Base-by-base conservation (phyloP, 495 filamentous ascomycete species). In the Penicillium lividum region DNA sequence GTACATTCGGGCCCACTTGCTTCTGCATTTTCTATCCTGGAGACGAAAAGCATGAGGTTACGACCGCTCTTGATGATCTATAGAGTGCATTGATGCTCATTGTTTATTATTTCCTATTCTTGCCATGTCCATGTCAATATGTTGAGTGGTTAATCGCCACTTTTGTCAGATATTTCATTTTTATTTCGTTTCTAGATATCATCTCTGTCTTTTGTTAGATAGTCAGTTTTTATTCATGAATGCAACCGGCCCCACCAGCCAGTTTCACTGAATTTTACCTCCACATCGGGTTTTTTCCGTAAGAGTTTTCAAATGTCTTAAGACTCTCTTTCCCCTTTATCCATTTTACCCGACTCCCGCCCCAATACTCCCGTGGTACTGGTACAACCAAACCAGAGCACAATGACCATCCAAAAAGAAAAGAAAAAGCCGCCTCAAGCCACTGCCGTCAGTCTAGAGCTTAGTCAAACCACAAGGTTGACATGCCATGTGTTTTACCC, bases 1-100 rank as follows among this genome's bases (percentile, higher is more conserved):
- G 43, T 59, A 53, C 25, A 53, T 53, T 51, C 38, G 50, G 38
- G 56, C 56, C 36, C 46, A 46, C 51, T 55, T 65, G 54, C 58
- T 56, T 65, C 25, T 53, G 49, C 30, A 46, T 45, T 58, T 58
- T 65, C 62, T 55, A 65, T 61, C 62, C 62, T 65, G 62, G 62
- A 55, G 62, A 65, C 54, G 62, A 59, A 65, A 61, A 54, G 58
- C 52, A 49, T 38, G 48, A 54, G 60, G 30, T 53, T 18, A 30
- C 46, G 28, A 58, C 18, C 18, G 56, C 51, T 52, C 62, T 22
- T 55, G 31, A 61, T 61, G 34, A 55, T 49, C 52, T 49, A 38
- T 61, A 58, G 62, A 65, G 54, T 58, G 54, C 51, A 33, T 51
- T 58, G 62, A 58, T 58, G 27, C 59, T 58, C 54, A 61, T 54